These are phyloP conservation scores for Coniella lustricola DNA, from an alignment of 2,329 filamentous ascomycete species.

Conservation along the genomic window DNA sequence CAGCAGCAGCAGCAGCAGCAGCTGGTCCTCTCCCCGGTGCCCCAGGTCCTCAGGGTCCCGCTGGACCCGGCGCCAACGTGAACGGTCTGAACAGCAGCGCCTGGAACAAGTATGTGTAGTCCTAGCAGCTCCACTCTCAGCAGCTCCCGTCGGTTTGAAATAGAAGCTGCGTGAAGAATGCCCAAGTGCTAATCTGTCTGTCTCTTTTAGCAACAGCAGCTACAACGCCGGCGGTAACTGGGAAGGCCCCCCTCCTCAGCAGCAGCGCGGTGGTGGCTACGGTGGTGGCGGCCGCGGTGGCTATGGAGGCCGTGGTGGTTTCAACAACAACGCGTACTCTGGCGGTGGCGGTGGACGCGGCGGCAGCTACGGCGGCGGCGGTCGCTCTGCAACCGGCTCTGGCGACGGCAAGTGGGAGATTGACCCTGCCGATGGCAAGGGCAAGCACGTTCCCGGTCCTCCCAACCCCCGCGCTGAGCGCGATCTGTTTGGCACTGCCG, in stretches of 20 bases:
- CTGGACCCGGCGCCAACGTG: constrained; percentile 22
- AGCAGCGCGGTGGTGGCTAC: not conserved
- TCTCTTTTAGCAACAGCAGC: constrained; percentile 36
- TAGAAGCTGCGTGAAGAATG: too few species aligned
- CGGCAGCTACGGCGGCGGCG: constrained; percentile 43
- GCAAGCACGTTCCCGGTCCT: constrained; percentile 71
- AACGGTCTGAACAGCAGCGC: constrained; percentile 54
- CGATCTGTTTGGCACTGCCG: constrained; percentile 84
- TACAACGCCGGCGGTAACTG: constrained; percentile 30
- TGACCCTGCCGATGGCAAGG: constrained; percentile 53
- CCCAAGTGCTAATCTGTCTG: constrained; percentile 20
- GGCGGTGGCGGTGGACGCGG: constrained; percentile 35
- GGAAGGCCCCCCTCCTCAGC: constrained; percentile 6
- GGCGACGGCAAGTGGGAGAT: constrained; percentile 96
- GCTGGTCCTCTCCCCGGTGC: constrained; percentile 20
- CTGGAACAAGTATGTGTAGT: constrained; percentile 58
- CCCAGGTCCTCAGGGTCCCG: constrained; percentile 24
- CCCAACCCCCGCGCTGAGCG: constrained; percentile 85
- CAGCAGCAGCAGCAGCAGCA: too few species aligned
- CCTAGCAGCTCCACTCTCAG: too few species aligned
- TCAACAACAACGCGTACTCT: constrained; percentile 57
- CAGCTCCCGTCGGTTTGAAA: too few species aligned
- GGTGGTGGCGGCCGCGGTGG: not conserved
- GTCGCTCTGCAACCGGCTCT: constrained; percentile 77
- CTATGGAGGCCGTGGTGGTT: constrained; percentile 30